A percentile compares a stretch with the other conserved stretches of the same genome.
These are phyloP conservation scores for Cercospora sp. DNA, from an alignment of 2,329 filamentous ascomycete species.

Conservation along the genomic window DNA sequence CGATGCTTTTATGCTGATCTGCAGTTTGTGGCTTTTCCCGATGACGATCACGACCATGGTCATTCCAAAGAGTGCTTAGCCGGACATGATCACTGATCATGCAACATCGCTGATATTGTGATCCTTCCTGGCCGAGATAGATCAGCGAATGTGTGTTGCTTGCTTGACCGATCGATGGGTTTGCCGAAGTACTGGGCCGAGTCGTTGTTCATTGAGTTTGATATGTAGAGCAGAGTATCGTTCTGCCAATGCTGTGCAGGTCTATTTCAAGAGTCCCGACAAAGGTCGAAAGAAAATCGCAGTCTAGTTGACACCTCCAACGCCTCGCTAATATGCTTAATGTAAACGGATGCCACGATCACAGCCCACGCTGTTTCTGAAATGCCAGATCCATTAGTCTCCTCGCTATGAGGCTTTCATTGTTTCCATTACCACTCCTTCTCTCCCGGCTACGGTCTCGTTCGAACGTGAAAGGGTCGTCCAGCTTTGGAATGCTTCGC, in stretches of 20 bases:
- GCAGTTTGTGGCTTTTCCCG: conserved; percentile 5
- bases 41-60: conserved; percentile 5
- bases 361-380: conserved; percentile 20
- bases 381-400: conserved; percentile 62
- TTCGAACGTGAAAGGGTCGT: conserved; percentile 33
- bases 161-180: not conserved
- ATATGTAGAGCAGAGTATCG: not conserved
- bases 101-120: not conserved
- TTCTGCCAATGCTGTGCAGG: not conserved
- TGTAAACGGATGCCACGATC: not conserved
- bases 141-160: not conserved
- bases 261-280: not conserved
- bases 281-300: not conserved
- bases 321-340: conserved; percentile 9
- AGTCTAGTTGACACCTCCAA: conserved; percentile 1
- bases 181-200: not conserved
- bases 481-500: conserved; percentile 14
- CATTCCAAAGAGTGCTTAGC: not conserved
- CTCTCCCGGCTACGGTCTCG: conserved; percentile 60
- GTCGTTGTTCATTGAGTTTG: not conserved
- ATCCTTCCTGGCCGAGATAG: not conserved
- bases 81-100: conserved; percentile 3
- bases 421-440: conserved; percentile 62
- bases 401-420: conserved; percentile 64
- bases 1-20: conserved; percentile 4